A percentile compares a stretch with the other conserved stretches of the same genome.
These are phyloP conservation scores for Hevea brasiliensis DNA, from an alignment of 345 rosid genomes.

Conservation along the genomic window DNA sequence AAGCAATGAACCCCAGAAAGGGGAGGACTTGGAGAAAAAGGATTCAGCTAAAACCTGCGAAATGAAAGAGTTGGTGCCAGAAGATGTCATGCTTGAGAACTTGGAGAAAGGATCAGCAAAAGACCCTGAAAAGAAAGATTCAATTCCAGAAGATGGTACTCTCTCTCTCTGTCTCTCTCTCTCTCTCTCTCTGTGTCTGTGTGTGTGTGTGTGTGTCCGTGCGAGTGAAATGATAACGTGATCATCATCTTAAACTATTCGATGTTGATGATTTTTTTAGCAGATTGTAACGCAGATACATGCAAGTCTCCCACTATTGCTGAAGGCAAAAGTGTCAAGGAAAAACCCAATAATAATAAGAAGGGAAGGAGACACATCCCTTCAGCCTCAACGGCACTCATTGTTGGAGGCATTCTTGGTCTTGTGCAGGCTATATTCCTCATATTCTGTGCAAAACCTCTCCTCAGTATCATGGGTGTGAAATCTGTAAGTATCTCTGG, in stretches of 20 bases:
- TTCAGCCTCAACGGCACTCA: slow-evolving; percentile 90
- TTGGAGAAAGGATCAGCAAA: slow-evolving; percentile 34
- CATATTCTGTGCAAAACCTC: slow-evolving; percentile 57
- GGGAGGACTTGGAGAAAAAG: slow-evolving; percentile 24
- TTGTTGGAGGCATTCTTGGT: slow-evolving; percentile 72
- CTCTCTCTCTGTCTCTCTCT: no score
- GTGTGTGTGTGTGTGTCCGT: no score
- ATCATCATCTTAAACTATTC: neutral
- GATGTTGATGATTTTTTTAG: neutral
- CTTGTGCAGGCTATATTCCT: slow-evolving; percentile 72
- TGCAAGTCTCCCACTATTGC: slow-evolving; percentile 21
- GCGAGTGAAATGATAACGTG: no score
- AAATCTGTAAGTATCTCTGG: slow-evolving; percentile 52
- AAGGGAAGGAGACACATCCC: slow-evolving; percentile 56
- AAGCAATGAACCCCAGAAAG: slow-evolving; percentile 31
- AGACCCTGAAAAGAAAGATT: slow-evolving; percentile 7
- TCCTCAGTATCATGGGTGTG: slow-evolving; percentile 74
- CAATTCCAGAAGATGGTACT: slow-evolving; percentile 10
- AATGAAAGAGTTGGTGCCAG: slow-evolving; percentile 19
- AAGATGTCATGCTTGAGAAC: slow-evolving; percentile 34
- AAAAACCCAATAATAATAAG: neutral
- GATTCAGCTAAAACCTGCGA: slow-evolving; percentile 20
- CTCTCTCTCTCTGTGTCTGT: no score
- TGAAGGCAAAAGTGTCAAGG: slow-evolving; percentile 19
- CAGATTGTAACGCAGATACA: slow-evolving; percentile 33